Conservation (phyloP, 2,329 filamentous ascomycete genomes). For the Fusarium napiforme region DNA sequence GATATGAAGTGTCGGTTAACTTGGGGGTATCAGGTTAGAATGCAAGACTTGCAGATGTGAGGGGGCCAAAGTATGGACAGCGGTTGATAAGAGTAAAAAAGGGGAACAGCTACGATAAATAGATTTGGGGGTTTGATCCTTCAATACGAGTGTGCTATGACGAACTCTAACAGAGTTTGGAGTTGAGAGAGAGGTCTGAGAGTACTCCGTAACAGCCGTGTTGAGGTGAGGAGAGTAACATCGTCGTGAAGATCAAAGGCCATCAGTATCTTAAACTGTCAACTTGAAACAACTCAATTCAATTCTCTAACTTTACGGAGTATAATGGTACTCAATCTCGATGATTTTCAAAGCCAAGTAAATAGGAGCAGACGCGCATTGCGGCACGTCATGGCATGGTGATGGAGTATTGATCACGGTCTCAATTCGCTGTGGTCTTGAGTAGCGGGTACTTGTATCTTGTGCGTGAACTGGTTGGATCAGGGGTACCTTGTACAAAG, state of each 20-base stretch:
- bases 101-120: not conserved
- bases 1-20: not conserved
- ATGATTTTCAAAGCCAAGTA: not conserved
- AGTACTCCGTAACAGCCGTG: not conserved
- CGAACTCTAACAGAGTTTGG: not conserved
- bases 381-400: constrained; percentile 15
- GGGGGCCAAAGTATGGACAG: not conserved
- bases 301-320: too few species aligned
- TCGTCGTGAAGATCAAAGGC: not conserved
- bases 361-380: not conserved
- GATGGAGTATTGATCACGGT: not conserved
- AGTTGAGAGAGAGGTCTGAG: not conserved
- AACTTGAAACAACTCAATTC: not conserved
- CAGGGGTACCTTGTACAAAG: constrained; percentile 11
- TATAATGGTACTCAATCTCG: not conserved
- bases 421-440: constrained; percentile 1
- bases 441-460: not conserved
- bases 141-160: not conserved
- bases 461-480: not conserved
- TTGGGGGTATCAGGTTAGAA: not conserved
- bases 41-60: not conserved
- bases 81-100: not conserved
- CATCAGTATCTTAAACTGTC: not conserved
- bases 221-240: not conserved
- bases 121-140: not conserved